phyloP scores from a whole-genome alignment of 108 stramenopile species.

The Cyclostephanos invisitatus region DNA sequence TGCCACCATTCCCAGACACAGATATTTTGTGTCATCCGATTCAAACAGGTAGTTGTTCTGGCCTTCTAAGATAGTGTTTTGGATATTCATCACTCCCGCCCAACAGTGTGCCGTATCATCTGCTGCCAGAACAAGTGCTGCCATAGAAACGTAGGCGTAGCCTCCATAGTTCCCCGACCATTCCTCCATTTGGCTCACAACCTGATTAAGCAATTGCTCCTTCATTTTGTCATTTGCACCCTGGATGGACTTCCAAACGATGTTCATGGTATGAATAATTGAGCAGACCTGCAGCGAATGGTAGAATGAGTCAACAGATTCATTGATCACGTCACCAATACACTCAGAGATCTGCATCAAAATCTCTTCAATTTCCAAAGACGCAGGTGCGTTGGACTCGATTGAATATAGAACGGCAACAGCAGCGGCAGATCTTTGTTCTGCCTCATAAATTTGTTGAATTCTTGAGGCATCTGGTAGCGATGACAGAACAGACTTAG shows the following conservation, averaged over 20 bases:
- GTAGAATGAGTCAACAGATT: constrained; percentile 17
- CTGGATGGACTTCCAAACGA: constrained; percentile 20
- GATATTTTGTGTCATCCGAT: constrained; percentile 25
- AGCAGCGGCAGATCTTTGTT: constrained; percentile 48
- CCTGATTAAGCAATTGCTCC: constrained; percentile 17
- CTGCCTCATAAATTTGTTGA: constrained; percentile 41
- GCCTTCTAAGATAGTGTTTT: constrained; percentile 29
- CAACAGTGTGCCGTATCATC: constrained; percentile 15
- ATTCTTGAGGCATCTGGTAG: constrained; percentile 21
- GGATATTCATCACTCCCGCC: constrained; percentile 15
- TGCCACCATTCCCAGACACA: constrained; percentile 37
- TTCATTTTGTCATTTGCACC: constrained; percentile 13
- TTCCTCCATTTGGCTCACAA: constrained; percentile 17
- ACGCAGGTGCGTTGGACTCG: neutral
- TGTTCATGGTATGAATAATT: constrained; percentile 27
- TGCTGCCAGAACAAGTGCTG: constrained; percentile 18
- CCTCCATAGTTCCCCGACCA: constrained; percentile 23
- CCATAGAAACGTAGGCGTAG: constrained; percentile 25
- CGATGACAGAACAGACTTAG: constrained; percentile 40
- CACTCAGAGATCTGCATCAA: constrained; percentile 31
- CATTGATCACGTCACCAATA: constrained; percentile 23
- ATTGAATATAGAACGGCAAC: constrained; percentile 49
- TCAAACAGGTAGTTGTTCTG: constrained; percentile 30
- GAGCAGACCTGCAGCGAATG: constrained; percentile 26
- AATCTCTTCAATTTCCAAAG: constrained; percentile 9